Conservation (phyloP, 148 eudicot genomes). For the Vaccinium vitisidaea region DNA sequence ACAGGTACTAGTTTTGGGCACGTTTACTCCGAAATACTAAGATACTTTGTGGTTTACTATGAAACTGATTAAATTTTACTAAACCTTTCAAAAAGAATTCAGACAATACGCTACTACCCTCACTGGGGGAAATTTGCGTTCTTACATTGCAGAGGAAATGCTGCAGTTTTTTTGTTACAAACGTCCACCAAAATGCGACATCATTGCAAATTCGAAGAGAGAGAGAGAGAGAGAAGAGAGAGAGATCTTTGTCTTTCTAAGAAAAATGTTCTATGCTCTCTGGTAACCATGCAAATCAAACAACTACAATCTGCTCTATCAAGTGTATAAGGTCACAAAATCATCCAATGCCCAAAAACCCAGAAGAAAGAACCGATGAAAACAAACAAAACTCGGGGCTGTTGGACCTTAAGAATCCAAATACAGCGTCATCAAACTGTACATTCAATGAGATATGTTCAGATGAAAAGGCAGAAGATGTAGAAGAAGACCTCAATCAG, state of each 20-base stretch:
- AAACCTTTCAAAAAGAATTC: background rate
- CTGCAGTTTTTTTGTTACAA: background rate
- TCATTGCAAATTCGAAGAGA: background rate
- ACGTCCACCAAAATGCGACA: background rate
- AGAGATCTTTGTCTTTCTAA: background rate
- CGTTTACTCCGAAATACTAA: too few species aligned
- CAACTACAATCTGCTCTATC: background rate
- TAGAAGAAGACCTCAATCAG: constrained; percentile 14
- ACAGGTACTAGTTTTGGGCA: too few species aligned
- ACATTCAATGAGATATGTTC: background rate
- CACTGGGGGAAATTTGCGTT: background rate
- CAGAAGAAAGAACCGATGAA: background rate
- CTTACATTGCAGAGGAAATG: background rate
- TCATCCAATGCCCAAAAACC: background rate
- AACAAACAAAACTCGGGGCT: background rate
- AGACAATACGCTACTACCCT: background rate
- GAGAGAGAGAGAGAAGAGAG: background rate
- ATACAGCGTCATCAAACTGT: constrained; percentile 13
- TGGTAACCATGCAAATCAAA: background rate
- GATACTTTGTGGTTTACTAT: background rate
- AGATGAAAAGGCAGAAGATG: background rate
- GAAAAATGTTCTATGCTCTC: background rate
- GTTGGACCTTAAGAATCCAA: background rate
- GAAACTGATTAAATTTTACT: background rate
- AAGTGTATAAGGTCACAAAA: background rate